Conservation (phyloP, 352 stramenopile genomes). For the Pythium vanterpoolii region DNA sequence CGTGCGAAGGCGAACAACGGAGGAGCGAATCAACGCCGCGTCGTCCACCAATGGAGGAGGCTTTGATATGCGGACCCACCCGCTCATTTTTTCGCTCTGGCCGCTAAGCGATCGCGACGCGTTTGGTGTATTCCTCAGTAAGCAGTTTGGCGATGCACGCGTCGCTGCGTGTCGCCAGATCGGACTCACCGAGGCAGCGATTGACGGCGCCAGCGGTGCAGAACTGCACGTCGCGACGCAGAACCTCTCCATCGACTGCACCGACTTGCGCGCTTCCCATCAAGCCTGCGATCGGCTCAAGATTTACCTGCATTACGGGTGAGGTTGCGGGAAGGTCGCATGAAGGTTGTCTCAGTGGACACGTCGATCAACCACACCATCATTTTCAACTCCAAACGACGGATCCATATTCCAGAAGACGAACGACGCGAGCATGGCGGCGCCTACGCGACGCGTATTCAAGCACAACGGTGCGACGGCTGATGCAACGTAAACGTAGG, state of each 20-base stretch:
- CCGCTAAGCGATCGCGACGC: constrained; percentile 38
- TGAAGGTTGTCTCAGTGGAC: constrained; percentile 17
- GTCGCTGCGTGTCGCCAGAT: constrained; percentile 54
- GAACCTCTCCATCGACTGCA: constrained; percentile 64
- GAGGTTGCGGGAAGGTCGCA: constrained; percentile 37
- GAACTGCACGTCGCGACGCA: constrained; percentile 52
- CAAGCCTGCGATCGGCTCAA: constrained; percentile 57
- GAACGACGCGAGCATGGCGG: constrained; percentile 29
- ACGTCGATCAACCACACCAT: neutral
- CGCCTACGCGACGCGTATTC: constrained; percentile 47
- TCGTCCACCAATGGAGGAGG: neutral
- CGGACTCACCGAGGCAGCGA: constrained; percentile 56
- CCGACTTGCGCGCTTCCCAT: constrained; percentile 36
- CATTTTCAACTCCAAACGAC: constrained; percentile 9
- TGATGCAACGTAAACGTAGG: neutral
- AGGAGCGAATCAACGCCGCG: constrained; percentile 9
- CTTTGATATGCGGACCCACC: constrained; percentile 22
- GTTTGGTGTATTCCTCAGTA: constrained; percentile 40
- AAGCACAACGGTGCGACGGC: constrained; percentile 56
- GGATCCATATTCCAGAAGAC: neutral
- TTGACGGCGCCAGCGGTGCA: constrained; percentile 46
- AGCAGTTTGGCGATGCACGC: constrained; percentile 66
- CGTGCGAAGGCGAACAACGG: constrained; percentile 17
- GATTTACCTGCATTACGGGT: constrained; percentile 77
- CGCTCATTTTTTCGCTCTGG: constrained; percentile 57